A percentile compares a stretch with the other conserved stretches of the same genome.
Conservation (phyloP, 2,329 filamentous ascomycete species). For the Penicillium brevicompactum region DNA sequence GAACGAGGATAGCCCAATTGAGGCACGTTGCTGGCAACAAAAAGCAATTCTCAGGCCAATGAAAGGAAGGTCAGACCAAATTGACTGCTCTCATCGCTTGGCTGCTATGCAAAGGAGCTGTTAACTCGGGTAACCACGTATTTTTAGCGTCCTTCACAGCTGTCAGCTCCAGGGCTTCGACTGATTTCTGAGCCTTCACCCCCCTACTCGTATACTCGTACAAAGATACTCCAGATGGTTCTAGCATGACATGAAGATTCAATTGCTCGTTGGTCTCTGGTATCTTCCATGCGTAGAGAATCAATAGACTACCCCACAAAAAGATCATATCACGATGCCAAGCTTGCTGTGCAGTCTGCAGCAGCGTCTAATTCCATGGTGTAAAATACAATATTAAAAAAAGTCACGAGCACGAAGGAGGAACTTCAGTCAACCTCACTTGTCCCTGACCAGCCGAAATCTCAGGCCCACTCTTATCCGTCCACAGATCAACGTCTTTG, state of each 20-base stretch:
- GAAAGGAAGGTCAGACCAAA: background rate
- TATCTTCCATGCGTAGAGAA: too few species aligned
- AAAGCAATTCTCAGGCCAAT: background rate
- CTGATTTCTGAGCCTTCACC: background rate
- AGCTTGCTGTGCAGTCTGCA: too few species aligned
- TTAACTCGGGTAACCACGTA: background rate
- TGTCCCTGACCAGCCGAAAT: background rate
- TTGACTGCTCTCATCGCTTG: background rate
- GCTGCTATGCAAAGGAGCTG: background rate
- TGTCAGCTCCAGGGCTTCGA: background rate
- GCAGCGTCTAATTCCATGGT: background rate
- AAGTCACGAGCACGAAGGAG: background rate
- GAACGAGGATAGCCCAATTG: background rate
- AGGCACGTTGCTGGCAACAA: background rate
- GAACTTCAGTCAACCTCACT: background rate
- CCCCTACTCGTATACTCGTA: too few species aligned
- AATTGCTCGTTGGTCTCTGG: too few species aligned
- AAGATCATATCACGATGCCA: too few species aligned
- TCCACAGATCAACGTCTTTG: conserved; percentile 66
- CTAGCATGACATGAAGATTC: too few species aligned
- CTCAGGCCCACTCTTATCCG: conserved; percentile 22
- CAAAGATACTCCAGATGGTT: too few species aligned
- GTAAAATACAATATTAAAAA: background rate
- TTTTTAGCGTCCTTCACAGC: background rate
- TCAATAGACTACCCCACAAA: too few species aligned